Evolutionary conservation across 768 basidiomycete species (phyloP), one percentile per base, ranked within the genome.

Genomic region (Rhizopogon salebrosus): DNA sequence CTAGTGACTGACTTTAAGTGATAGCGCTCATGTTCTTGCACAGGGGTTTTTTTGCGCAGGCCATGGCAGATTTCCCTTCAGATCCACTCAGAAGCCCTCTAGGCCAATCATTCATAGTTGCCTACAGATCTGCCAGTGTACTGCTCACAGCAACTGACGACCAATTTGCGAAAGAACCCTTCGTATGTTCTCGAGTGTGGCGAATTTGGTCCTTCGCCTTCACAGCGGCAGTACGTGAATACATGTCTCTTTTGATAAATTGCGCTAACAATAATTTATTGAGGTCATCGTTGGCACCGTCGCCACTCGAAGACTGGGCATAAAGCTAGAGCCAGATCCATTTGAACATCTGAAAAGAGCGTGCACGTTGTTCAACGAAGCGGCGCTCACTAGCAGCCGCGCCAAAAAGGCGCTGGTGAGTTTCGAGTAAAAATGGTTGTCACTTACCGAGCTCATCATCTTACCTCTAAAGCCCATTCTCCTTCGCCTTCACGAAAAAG

Each of bases 141-240:
- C 72, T 84, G 6, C 60, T 84, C 14, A 62, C 69, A 31, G 64
- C 65, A 27, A 78, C 76, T 5, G 62, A 67, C 26, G 61, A 60
- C 4, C 76, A 78, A 42, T 80, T 73, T 54, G 49, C 56, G 10
- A 70, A 72, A 53, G 71, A 76, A 23, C 81, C 80, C 0, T 51
- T 65, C 7, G 65, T 84, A 10, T 71, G 75, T 45, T 64, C 75
- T 36, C 74, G 83, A 14, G 65, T 85, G 24, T 84, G 80, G 80
- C 71, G 73, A 49, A 75, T 82, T 51, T 85, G 84, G 84, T 73
- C 80, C 2, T 67, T 75, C 42, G 71, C 77, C 1, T 84, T 84
- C 60, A 72, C 76, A 11, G 76, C 84, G 14, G 74, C 80, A 36
- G 80, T 82, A 61, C 64, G 76, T 58, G 11, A 40, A 54, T 18